These are phyloP conservation scores for Apiospora hydei DNA, from an alignment of 2,329 filamentous ascomycete genomes.

Conservation along the genomic window DNA sequence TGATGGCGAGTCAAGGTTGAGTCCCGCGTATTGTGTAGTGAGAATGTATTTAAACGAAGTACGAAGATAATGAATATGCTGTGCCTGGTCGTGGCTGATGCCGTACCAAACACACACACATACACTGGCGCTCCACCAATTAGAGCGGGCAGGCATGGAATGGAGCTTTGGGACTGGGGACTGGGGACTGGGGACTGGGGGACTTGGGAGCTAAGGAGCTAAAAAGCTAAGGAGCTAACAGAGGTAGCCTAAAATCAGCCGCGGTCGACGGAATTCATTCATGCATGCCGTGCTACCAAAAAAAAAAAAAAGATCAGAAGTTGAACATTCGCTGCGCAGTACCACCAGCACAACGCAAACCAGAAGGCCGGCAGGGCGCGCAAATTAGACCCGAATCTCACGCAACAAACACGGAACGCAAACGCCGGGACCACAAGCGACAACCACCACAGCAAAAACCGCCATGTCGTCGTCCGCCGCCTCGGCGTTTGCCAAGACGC, in stretches of 20 bases:
- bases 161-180: too few species aligned
- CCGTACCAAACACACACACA: not conserved
- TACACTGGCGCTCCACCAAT: not conserved
- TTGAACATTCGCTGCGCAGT: too few species aligned
- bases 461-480: constrained; percentile 8
- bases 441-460: not conserved
- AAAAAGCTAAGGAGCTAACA: too few species aligned
- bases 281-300: not conserved
- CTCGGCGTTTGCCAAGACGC: constrained; percentile 37
- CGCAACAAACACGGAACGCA: not conserved
- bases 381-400: not conserved
- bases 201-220: too few species aligned
- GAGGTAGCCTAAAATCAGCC: not conserved
- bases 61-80: not conserved
- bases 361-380: not conserved
- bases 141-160: not conserved
- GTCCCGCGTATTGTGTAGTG: not conserved
- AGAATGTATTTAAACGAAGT: too few species aligned
- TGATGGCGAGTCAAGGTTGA: not conserved
- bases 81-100: not conserved
- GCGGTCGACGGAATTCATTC: not conserved
- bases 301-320: not conserved
- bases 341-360: not conserved
- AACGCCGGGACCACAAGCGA: not conserved
- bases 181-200: too few species aligned